Evolutionary conservation across 371 early-diverging fungal species (phyloP).

Genomic region (Mortierella sp.): DNA sequence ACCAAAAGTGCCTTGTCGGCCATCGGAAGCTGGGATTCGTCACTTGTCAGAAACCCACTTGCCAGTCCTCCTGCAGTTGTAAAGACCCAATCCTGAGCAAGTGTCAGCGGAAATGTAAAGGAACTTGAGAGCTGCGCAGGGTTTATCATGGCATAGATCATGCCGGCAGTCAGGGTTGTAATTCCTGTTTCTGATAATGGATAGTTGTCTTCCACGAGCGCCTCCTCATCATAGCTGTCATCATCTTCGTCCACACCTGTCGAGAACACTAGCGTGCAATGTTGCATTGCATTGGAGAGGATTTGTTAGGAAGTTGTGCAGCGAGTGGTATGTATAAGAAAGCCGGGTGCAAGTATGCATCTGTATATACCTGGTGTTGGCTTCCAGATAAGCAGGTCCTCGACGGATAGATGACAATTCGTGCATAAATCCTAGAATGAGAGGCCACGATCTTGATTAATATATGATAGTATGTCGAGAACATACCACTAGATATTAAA

Average conservation of each 20-base stretch:
- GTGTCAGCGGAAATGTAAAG: constrained; percentile 27
- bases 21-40: constrained; percentile 36
- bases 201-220: constrained; percentile 45
- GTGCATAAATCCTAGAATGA: constrained; percentile 22
- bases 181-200: constrained; percentile 50
- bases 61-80: constrained; percentile 45
- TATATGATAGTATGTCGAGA: too few species aligned
- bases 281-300: background rate
- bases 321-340: too few species aligned
- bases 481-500: background rate
- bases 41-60: constrained; percentile 35
- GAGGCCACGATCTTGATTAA: background rate
- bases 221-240: constrained; percentile 51
- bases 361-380: constrained; percentile 32
- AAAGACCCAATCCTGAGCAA: constrained; percentile 46
- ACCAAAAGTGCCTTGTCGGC: constrained; percentile 48
- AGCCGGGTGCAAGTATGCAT: too few species aligned
- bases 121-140: constrained; percentile 14
- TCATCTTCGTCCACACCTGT: constrained; percentile 41
- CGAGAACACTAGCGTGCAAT: constrained; percentile 27
- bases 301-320: background rate
- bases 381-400: constrained; percentile 39
- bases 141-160: constrained; percentile 33
- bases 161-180: constrained; percentile 31
- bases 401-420: constrained; percentile 38